Conservation (phyloP, 371 early-diverging fungal genomes). For the Apophysomyces elegans region DNA sequence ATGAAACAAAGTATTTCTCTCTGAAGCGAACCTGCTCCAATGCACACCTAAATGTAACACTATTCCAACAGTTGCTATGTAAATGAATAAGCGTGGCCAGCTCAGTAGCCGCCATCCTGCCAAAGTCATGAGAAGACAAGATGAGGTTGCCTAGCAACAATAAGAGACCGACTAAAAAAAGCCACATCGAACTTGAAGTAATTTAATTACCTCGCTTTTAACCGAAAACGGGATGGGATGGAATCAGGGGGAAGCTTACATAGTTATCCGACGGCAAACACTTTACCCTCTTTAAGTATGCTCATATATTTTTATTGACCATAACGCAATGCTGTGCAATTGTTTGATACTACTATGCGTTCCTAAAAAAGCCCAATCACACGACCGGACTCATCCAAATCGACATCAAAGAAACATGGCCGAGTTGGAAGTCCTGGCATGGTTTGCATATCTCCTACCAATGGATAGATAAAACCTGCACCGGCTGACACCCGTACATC, state of each 20-base stretch:
- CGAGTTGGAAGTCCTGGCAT: constrained; percentile 97
- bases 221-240: too few species aligned
- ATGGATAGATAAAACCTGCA: constrained; percentile 94
- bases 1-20: neutral
- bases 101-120: neutral
- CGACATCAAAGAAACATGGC: constrained; percentile 94
- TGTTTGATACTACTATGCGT: neutral
- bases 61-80: neutral
- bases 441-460: constrained; percentile 93
- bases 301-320: too few species aligned
- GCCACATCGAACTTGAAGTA: too few species aligned
- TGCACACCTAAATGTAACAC: neutral
- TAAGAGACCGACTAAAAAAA: too few species aligned
- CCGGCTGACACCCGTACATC: constrained; percentile 92
- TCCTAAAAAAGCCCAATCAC: constrained; percentile 84
- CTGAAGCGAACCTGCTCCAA: neutral
- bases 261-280: too few species aligned
- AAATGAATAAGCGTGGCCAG: neutral
- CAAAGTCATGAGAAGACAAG: neutral
- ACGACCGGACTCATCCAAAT: constrained; percentile 84
- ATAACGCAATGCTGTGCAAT: too few species aligned
- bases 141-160: neutral
- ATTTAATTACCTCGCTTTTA: too few species aligned
- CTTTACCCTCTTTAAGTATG: too few species aligned
- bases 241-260: too few species aligned